Evolutionary conservation across 2,329 filamentous ascomycete species (phyloP), one percentile per base, ranked within the genome.

Genomic region (Sporothrix schenckii): DNA sequence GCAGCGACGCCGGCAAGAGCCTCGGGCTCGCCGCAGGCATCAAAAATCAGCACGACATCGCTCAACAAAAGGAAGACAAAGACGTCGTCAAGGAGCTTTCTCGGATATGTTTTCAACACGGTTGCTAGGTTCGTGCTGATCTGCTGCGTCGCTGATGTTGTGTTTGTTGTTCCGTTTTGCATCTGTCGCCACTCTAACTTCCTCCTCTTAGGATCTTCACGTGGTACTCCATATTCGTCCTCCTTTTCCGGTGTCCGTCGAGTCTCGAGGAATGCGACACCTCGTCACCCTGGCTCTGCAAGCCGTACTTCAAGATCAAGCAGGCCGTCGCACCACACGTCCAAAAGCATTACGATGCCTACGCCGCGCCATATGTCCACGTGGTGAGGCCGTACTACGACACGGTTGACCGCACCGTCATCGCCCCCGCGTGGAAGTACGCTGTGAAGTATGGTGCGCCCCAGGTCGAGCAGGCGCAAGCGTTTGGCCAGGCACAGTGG

Each of bases 141-240:
- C 5, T 19, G 24, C 30, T 44, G 69, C 21, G n/a, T 3, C 30
- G 54, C 27, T 39, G 66, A 54, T 50, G 11, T 68, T 19, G 14
- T 60, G 24, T 44, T 3, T 11, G 11, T 27, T 27, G 34, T 34
- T 5, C 34, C 6, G 52, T 60, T 56, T 34, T 16, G 24, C 10
- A 41, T 13, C 9, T n/a, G 9, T 6, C 44, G 19, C 11, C 14
- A n/a, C 41, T 11, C 49, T 68, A 56, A 69, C 66, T 6, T 53
- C 9, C 9, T 27, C 24, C 21, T n/a, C 66, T n/a, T 67, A 94
- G 94, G 76, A 80, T 97, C 58, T 80, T 90, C 71, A 91, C 92
- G 24, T 99, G 94, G 94, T 97, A 95, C 79, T 86, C 89, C 49
- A 89, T 98, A 74, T 80, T 93, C 72, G 95, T 91, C 30, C 82